Percentiles rank a stretch among this genome's conserved stretches.
phyloP scores from a whole-genome alignment of 2,329 filamentous ascomycete species.

The Xylaria sp. region DNA sequence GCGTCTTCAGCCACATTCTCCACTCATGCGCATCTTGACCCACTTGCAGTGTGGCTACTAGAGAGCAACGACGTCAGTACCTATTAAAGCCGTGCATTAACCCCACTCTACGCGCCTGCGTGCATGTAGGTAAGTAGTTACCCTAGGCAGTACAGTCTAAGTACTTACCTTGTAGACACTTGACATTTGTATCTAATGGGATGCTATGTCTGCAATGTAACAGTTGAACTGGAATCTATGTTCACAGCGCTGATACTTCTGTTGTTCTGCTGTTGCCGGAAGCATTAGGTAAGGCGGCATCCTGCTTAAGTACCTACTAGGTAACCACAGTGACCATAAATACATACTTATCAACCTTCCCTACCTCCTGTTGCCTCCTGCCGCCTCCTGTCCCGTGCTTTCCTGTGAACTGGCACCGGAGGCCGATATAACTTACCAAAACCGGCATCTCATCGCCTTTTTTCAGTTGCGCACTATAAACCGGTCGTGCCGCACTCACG shows the following conservation, averaged over 20 bases:
- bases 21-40: not conserved
- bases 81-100: too few species aligned
- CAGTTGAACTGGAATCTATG: too few species aligned
- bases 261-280: not conserved
- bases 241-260: not conserved
- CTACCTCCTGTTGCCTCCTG: not conserved
- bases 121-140: too few species aligned
- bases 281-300: not conserved
- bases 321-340: not conserved
- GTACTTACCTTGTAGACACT: too few species aligned
- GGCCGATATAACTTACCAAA: not conserved
- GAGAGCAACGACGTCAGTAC: not conserved
- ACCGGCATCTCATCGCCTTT: not conserved
- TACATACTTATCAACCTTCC: not conserved
- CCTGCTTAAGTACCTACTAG: not conserved
- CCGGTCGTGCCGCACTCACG: not conserved
- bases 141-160: too few species aligned
- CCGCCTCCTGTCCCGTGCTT: not conserved
- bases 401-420: not conserved
- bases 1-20: slow-evolving; percentile 18
- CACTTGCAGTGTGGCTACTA: slow-evolving; percentile 4
- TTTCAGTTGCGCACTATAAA: not conserved
- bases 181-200: too few species aligned
- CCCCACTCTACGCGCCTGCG: too few species aligned
- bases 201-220: too few species aligned